Evolutionary conservation across 2,329 filamentous ascomycete species (phyloP), one percentile per base, ranked within the genome.

Genomic region (Aureobasidium sp.): DNA sequence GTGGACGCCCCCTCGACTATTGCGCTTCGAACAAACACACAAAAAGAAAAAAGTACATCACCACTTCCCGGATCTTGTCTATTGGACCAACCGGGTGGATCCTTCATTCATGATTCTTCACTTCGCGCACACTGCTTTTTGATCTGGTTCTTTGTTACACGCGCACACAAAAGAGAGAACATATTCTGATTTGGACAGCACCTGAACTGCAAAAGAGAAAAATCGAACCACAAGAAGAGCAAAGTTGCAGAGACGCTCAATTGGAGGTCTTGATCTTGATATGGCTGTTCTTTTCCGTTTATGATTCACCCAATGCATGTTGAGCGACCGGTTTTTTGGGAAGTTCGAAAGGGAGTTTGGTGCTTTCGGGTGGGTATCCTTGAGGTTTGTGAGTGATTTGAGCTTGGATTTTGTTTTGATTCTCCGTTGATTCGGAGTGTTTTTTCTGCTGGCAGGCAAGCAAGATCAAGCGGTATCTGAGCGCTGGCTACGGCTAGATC

Each of bases 1-100:
- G 51, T 73, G 64, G 62, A 53, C 65, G 34, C 15, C 20, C 23
- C 34, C 48, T 37, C 41, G 55, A 36, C 42, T 29, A 17, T 17
- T 47, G 41, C 41, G 44, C 9, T 59, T 39, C 53, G 39, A 41
- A 36, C 36, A 29, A 48, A 20, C 46, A 37, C 27, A 48, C n/a
- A 48, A 34, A 37, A 48, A 58, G 8, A 27, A 39, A 26, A 48
- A 42, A 48, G 15, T 48, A 34, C 36, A 46, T 23, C 5, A 27
- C 26, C 29, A 46, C 26, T 37, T 44, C 27, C 53, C 26, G 39
- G 39, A 42, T 42, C 52, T 42, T 44, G 39, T 32, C 41, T 46
- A 57, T 44, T 23, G 53, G 39, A 34, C 39, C 53, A 57, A 57
- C 41, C 39, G 29, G 53, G 27, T 57, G 53, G 41, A 57, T 44